A percentile compares a stretch with the other conserved stretches of the same genome.
phyloP scores from a whole-genome alignment of 805 yeast species.

The Yarrowia keelungensis region DNA sequence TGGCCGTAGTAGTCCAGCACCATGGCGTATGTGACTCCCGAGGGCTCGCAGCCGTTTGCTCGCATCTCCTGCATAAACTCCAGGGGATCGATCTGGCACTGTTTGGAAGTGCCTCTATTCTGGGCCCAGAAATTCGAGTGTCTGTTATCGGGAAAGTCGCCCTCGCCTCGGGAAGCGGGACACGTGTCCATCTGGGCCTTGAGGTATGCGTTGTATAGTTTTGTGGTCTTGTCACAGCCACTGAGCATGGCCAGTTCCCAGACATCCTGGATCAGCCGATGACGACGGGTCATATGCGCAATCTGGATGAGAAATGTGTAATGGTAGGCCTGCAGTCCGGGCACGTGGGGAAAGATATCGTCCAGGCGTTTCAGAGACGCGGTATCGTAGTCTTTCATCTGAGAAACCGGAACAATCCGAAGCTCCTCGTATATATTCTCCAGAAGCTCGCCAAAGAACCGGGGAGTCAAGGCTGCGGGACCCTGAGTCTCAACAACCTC shows the following conservation, averaged over 20 bases:
- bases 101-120: neutral
- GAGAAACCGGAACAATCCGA: neutral
- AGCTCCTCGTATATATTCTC: conserved; percentile 1
- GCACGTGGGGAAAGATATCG: neutral
- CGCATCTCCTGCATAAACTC: conserved; percentile 46
- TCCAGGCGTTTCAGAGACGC: neutral
- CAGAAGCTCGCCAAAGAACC: conserved; percentile 1
- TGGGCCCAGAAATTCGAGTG: conserved; percentile 20
- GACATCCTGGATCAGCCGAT: neutral
- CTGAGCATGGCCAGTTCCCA: conserved; percentile 23
- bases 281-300: conserved; percentile 8
- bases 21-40: conserved; percentile 49
- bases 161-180: conserved; percentile 46
- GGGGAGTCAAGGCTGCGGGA: neutral
- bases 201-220: conserved; percentile 50
- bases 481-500: conserved; percentile 10
- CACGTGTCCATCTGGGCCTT: conserved; percentile 46
- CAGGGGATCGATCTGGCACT: conserved; percentile 39
- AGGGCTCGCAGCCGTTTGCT: conserved; percentile 46
- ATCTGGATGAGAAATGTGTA: conserved; percentile 1
- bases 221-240: conserved; percentile 43
- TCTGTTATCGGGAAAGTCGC: conserved; percentile 21
- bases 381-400: neutral
- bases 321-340: neutral
- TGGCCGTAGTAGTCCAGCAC: conserved; percentile 48